These are phyloP conservation scores for Hyphopichia wangnamkhiaoensis DNA, from an alignment of 1,139 yeast species.

Conservation along the genomic window DNA sequence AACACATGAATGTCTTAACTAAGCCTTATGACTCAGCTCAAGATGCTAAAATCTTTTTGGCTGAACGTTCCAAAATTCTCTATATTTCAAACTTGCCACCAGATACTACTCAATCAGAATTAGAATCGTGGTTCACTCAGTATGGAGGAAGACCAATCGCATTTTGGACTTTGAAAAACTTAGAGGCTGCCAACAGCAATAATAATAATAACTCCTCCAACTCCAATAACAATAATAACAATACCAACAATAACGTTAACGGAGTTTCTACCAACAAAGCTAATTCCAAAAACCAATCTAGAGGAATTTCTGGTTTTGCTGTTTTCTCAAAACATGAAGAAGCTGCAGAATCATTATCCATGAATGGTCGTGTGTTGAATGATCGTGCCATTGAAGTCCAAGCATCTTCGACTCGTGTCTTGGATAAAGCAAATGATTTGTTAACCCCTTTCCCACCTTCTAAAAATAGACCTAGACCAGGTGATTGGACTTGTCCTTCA, in stretches of 20 bases:
- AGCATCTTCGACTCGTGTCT: conserved; percentile 75
- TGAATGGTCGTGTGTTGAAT: conserved; percentile 78
- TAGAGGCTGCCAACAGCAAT: conserved; percentile 32
- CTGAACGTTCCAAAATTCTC: conserved; percentile 76
- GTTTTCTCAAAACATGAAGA: conserved; percentile 85
- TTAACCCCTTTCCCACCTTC: conserved; percentile 84
- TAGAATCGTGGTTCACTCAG: conserved; percentile 90
- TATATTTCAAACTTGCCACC: conserved; percentile 75
- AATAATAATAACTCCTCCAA: no score
- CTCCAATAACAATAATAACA: neutral
- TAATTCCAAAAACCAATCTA: conserved; percentile 10
- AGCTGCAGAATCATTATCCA: conserved; percentile 70
- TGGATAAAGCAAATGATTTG: conserved; percentile 80
- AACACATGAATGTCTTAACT: conserved; percentile 58
- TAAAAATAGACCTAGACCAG: conserved; percentile 91
- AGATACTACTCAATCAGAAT: conserved; percentile 87
- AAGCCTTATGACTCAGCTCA: conserved; percentile 74
- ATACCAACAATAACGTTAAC: neutral
- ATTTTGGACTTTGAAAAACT: conserved; percentile 78
- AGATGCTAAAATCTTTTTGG: conserved; percentile 66
- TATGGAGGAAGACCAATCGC: conserved; percentile 86
- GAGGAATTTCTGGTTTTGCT: conserved; percentile 71
- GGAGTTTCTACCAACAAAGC: conserved; percentile 3
- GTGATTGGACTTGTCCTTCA: conserved; percentile 97
- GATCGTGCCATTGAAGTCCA: conserved; percentile 82